Conservation (phyloP, 2,329 filamentous ascomycete species). For the Catunica adiposa region DNA sequence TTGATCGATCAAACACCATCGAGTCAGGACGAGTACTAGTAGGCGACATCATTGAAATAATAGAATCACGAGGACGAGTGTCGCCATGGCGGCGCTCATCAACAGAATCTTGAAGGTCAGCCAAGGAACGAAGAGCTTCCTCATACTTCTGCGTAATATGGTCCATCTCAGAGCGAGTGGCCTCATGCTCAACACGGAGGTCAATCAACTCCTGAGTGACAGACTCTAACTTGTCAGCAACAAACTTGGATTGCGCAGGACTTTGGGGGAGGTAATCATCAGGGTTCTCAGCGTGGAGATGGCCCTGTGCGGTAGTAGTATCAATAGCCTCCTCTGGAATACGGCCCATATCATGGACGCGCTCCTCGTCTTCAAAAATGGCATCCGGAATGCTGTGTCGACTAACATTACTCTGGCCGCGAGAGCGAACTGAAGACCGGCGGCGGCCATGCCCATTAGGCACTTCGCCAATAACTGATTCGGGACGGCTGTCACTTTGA, state of each 20-base stretch:
- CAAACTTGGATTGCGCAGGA: conserved; percentile 66
- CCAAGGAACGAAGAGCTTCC: conserved; percentile 64
- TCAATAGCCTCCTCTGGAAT: conserved; percentile 17
- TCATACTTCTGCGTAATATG: conserved; percentile 78
- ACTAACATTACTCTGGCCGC: conserved; percentile 13
- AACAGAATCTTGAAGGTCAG: conserved; percentile 69
- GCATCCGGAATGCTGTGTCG: conserved; percentile 38
- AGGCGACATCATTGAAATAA: conserved; percentile 36
- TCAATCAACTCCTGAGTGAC: conserved; percentile 86
- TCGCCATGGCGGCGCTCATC: conserved; percentile 58
- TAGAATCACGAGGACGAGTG: conserved; percentile 35
- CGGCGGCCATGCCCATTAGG: conserved; percentile 20
- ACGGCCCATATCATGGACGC: conserved; percentile 21
- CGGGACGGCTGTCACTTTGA: conserved; percentile 21
- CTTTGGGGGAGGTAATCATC: conserved; percentile 40
- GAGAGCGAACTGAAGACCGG: conserved; percentile 24
- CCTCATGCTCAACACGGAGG: conserved; percentile 78
- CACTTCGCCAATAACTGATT: conserved; percentile 9
- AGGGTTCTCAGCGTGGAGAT: conserved; percentile 9
- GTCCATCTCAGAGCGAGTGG: conserved; percentile 65
- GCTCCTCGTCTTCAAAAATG: conserved; percentile 37
- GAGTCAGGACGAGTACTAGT: conserved; percentile 48
- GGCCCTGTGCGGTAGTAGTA: not conserved
- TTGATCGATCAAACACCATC: conserved; percentile 70
- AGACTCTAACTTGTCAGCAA: conserved; percentile 81